phyloP scores from a whole-genome alignment of 257 asterid species.

The Solanum piurae region DNA sequence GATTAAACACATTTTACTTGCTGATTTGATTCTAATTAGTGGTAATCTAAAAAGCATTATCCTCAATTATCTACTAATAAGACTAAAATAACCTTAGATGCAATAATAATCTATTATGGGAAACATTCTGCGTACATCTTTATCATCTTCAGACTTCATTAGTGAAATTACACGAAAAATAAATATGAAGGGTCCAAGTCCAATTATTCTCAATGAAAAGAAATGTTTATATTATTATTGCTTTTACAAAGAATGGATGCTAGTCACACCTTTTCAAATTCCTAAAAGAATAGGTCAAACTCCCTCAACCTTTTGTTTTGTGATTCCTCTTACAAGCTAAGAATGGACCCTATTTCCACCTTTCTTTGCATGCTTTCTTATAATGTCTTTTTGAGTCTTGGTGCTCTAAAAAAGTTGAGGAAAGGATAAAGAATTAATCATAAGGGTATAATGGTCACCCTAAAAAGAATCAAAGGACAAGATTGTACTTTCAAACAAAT shows the following conservation, averaged over 20 bases:
- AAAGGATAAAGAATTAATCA: background rate
- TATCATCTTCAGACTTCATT: background rate
- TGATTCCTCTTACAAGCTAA: constrained; percentile 10
- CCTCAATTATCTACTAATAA: background rate
- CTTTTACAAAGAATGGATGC: constrained; percentile 23
- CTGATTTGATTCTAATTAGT: background rate
- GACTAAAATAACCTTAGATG: background rate
- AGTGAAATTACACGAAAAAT: background rate
- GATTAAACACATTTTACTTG: background rate
- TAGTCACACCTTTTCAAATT: constrained; percentile 14
- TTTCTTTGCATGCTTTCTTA: constrained; percentile 9
- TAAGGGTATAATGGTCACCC: constrained; percentile 1
- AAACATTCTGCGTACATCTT: background rate
- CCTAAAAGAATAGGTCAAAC: constrained; percentile 12
- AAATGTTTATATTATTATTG: constrained; percentile 7
- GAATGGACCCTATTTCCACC: background rate
- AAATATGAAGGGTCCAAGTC: constrained; percentile 2
- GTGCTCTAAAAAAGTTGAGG: constrained; percentile 1
- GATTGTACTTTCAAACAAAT: constrained; percentile 8
- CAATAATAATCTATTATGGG: background rate
- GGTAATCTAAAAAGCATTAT: background rate
- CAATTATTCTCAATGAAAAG: constrained; percentile 8
- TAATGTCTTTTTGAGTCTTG: constrained; percentile 5
- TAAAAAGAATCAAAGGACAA: constrained; percentile 6
- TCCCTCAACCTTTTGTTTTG: background rate